A percentile compares a stretch with the other conserved stretches of the same genome.
Evolutionary conservation across 2,329 filamentous ascomycete species (phyloP).

Genomic region (Clonostachys solani): DNA sequence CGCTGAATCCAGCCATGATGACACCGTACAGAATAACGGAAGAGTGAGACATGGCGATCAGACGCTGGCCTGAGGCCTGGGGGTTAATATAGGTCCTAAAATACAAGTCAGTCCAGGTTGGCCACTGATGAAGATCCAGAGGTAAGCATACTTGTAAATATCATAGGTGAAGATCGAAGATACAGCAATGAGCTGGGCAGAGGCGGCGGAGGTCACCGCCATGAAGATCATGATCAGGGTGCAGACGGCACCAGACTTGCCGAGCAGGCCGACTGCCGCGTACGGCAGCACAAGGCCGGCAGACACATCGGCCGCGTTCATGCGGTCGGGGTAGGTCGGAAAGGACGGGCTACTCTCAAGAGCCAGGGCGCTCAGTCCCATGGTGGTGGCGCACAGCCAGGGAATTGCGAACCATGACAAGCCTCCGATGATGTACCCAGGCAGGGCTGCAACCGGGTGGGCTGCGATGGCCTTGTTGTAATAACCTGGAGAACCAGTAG

Average conservation of each 20-base stretch:
- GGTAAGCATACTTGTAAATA: slow-evolving; percentile 47
- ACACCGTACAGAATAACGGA: slow-evolving; percentile 79
- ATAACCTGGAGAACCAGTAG: slow-evolving; percentile 34
- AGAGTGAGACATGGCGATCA: slow-evolving; percentile 79
- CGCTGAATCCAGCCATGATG: slow-evolving; percentile 70
- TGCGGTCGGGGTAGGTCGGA: slow-evolving; percentile 65
- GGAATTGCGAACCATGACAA: slow-evolving; percentile 85
- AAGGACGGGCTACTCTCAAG: slow-evolving; percentile 68
- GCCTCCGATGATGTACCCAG: slow-evolving; percentile 81
- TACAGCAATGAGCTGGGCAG: slow-evolving; percentile 79
- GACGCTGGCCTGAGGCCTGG: slow-evolving; percentile 65
- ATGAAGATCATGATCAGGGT: slow-evolving; percentile 73
- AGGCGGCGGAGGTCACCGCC: slow-evolving; percentile 80
- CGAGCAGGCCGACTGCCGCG: slow-evolving; percentile 74
- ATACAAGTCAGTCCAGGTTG: no score
- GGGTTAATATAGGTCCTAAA: slow-evolving; percentile 77
- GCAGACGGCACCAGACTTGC: slow-evolving; percentile 73
- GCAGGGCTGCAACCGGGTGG: slow-evolving; percentile 73
- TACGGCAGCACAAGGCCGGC: slow-evolving; percentile 78
- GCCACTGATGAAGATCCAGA: no score
- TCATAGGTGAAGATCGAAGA: slow-evolving; percentile 86
- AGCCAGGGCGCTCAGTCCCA: slow-evolving; percentile 75
- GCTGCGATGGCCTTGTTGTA: slow-evolving; percentile 89
- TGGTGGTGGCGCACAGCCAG: slow-evolving; percentile 77
- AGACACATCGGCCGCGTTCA: slow-evolving; percentile 66